A percentile compares a stretch with the other conserved stretches of the same genome.
These are phyloP conservation scores for Nigrograna mackinnonii DNA, from an alignment of 2,329 filamentous ascomycete genomes.

Conservation along the genomic window DNA sequence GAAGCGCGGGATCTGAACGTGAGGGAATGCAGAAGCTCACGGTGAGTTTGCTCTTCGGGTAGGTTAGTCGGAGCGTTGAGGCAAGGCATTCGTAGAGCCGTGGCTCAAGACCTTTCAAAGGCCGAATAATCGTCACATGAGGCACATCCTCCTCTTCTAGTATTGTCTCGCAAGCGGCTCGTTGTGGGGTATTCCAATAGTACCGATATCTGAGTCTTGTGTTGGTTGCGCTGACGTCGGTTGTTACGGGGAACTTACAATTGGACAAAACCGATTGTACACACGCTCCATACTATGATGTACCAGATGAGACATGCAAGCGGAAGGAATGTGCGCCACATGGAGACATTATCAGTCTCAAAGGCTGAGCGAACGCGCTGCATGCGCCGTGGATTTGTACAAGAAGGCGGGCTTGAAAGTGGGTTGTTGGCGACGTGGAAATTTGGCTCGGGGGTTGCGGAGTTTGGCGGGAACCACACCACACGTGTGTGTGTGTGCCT, in stretches of 20 bases:
- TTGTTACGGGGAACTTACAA: constrained; percentile 50
- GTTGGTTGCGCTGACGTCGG: constrained; percentile 4
- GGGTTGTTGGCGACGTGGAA: too few species aligned
- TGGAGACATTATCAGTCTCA: constrained; percentile 34
- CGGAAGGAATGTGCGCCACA: constrained; percentile 44
- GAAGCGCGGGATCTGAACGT: constrained; percentile 74
- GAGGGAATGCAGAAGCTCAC: constrained; percentile 83
- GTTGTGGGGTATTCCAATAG: constrained; percentile 52
- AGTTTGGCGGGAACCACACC: too few species aligned
- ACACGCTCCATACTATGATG: constrained; percentile 58
- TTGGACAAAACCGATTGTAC: constrained; percentile 61
- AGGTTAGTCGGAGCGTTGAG: constrained; percentile 80
- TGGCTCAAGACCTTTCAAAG: constrained; percentile 89
- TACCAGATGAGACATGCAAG: constrained; percentile 60
- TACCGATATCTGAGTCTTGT: constrained; percentile 55
- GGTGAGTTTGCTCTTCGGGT: constrained; percentile 75
- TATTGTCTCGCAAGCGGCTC: constrained; percentile 44
- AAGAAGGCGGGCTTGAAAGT: too few species aligned
- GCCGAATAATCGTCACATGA: constrained; percentile 87
- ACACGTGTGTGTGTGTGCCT: too few species aligned
- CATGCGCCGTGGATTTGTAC: constrained; percentile 40
- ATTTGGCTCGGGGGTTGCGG: too few species aligned
- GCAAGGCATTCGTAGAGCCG: constrained; percentile 90
- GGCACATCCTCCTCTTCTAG: constrained; percentile 60
- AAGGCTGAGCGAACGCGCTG: constrained; percentile 25